Evolutionary conservation across 306 rosid species (phyloP).

Genomic region (Aeschynomene evenia): DNA sequence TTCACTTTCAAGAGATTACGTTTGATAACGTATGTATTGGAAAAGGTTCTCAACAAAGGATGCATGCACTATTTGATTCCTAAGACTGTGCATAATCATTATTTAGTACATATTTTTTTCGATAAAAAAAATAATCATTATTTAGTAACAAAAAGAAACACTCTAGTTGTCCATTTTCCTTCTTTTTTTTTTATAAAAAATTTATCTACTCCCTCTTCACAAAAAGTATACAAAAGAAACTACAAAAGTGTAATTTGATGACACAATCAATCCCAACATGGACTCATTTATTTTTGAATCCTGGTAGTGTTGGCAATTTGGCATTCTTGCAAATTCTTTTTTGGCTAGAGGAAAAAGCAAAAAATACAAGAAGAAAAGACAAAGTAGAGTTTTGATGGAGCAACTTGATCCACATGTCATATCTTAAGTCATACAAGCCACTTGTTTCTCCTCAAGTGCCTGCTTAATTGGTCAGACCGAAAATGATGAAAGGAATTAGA

Average conservation of each 20-base stretch:
- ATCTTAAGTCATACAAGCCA: background rate
- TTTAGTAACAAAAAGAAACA: background rate
- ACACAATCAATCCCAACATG: background rate
- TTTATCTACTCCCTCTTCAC: background rate
- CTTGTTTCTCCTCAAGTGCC: background rate
- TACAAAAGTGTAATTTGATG: background rate
- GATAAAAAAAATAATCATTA: no score
- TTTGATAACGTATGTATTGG: background rate
- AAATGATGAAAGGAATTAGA: background rate
- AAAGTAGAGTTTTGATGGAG: conserved; percentile 5
- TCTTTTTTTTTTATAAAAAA: background rate
- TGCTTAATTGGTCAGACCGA: background rate
- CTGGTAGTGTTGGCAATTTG: no score
- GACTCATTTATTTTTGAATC: background rate
- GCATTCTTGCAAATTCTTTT: background rate
- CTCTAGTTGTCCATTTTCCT: background rate
- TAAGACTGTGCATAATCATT: conserved; percentile 10
- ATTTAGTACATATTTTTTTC: no score
- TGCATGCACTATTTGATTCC: conserved; percentile 25
- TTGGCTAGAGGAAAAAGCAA: background rate
- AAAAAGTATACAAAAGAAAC: background rate
- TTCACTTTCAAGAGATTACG: background rate
- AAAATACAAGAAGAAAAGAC: background rate
- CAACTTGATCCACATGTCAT: background rate
- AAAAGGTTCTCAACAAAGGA: background rate